phyloP scores from a whole-genome alignment of 2,329 filamentous ascomycete species.

The Aspergillus floridensis region DNA sequence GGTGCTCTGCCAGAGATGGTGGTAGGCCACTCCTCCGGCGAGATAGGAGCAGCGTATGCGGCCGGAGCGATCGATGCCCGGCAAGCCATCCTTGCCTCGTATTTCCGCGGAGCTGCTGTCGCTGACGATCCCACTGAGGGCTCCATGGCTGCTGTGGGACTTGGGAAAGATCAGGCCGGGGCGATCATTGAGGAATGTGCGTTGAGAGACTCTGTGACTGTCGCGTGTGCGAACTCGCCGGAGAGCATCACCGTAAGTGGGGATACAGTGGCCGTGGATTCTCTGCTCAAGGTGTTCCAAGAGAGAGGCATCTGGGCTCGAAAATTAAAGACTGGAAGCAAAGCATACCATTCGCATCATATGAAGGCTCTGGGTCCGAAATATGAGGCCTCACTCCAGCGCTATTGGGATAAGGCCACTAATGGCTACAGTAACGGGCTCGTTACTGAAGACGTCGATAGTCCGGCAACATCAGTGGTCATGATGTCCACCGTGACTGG shows the following conservation, averaged over 20 bases:
- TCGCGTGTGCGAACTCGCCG: slow-evolving; percentile 22
- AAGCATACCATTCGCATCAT: too few relatives aligned
- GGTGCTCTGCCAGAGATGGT: slow-evolving; percentile 18
- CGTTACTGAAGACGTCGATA: neutral
- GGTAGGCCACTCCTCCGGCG: slow-evolving; percentile 32
- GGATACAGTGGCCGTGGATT: neutral
- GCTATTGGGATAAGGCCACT: neutral
- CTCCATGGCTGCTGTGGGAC: neutral
- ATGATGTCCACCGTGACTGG: neutral
- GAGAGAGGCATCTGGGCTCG: too few relatives aligned
- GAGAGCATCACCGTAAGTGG: slow-evolving; percentile 24
- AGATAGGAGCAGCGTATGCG: slow-evolving; percentile 22
- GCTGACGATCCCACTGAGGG: neutral
- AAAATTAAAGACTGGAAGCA: too few relatives aligned
- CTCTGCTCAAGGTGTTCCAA: too few relatives aligned
- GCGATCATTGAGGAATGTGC: slow-evolving; percentile 27
- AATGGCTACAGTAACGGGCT: neutral
- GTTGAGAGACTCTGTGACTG: slow-evolving; percentile 1
- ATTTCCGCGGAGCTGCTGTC: neutral
- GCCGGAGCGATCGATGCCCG: neutral
- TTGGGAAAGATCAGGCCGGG: neutral
- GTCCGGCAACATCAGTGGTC: neutral
- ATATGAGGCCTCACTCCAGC: neutral
- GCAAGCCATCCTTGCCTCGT: neutral
- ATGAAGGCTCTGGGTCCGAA: too few relatives aligned